Base-by-base conservation (phyloP, 2,329 filamentous ascomycete genomes). In the Truncatella angustata region DNA sequence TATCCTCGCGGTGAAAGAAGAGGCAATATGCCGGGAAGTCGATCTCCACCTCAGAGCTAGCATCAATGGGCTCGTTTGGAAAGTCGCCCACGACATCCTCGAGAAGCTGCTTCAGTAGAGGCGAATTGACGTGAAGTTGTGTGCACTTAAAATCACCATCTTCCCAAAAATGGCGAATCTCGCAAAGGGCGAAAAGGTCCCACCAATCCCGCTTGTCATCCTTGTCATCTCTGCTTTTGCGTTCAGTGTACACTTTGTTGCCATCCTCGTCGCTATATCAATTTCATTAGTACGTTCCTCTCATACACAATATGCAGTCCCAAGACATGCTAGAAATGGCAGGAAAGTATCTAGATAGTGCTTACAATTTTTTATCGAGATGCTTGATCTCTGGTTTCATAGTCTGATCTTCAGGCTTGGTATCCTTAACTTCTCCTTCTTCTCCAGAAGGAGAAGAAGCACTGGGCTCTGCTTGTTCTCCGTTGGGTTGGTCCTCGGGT, bases 341-440 rank as follows among this genome's bases (percentile, higher is more conserved):
- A n/a, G n/a, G n/a, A n/a, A n/a, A n/a, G n/a, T n/a, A n/a, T n/a
- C n/a, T n/a, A n/a, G n/a, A n/a, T n/a, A n/a, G n/a, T n/a, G n/a
- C n/a, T n/a, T n/a, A n/a, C n/a, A n/a, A 65, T 4, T 49, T 56
- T 23, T 56, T 49, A 21, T 69, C 63, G 14, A 66, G 49, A 20
- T 63, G 56, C 51, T 61, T 62, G 49, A 66, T 57, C 39, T 64
- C 58, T 42, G 63, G 66, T 43, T 63, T 66, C 62, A 69, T 65
- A 30, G 59, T 57, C 32, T 62, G 50, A 36, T 66, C 62, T 20
- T 54, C 52, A 4, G n/a, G 23, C 26, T 48, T 36, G 16, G 26
- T 35, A 16, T 3, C 28, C 23, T 44, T n/a, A 24, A 12, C 16
- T 44, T 21, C 11, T 10, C 28, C 5, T n/a, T 40, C 37, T 40